Conservation (phyloP, 2,329 filamentous ascomycete species). For the Cyphellophora europaea region DNA sequence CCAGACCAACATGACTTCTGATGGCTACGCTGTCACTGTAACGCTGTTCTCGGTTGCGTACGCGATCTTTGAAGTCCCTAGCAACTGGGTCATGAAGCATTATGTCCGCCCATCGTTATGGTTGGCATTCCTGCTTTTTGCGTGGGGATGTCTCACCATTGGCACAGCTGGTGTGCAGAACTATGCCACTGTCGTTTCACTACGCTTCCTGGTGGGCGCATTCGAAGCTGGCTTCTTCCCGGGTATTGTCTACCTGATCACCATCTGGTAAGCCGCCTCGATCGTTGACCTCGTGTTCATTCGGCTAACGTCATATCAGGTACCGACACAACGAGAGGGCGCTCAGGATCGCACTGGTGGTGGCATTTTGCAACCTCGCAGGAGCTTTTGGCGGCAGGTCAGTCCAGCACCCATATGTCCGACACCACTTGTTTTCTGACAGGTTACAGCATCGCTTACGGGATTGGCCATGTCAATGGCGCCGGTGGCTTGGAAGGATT, state of each 20-base stretch:
- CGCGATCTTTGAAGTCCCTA: slow-evolving; percentile 40
- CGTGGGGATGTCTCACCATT: slow-evolving; percentile 40
- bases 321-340: slow-evolving; percentile 48
- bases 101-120: slow-evolving; percentile 24
- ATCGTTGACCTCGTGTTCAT: no score
- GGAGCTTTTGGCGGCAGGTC: slow-evolving; percentile 42
- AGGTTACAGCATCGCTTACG: slow-evolving; percentile 22
- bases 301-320: no score
- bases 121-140: slow-evolving; percentile 42
- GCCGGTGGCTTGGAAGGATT: slow-evolving; percentile 30
- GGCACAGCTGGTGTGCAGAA: slow-evolving; percentile 36
- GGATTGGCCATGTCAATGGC: slow-evolving; percentile 30
- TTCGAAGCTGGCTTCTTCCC: slow-evolving; percentile 45
- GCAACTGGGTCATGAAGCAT: slow-evolving; percentile 40
- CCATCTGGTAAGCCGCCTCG: slow-evolving; percentile 61
- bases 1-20: slow-evolving; percentile 51
- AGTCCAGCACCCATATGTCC: background rate
- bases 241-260: slow-evolving; percentile 45
- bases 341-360: slow-evolving; percentile 48
- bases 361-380: slow-evolving; percentile 45
- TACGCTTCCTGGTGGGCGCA: slow-evolving; percentile 40
- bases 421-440: background rate
- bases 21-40: slow-evolving; percentile 48
- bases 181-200: slow-evolving; percentile 34
- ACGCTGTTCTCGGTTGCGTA: slow-evolving; percentile 42